Evolutionary conservation across 202 grass and related monocot genomes (phyloP), one percentile per base, ranked within the genome.

Genomic region (Dendrocalamus latiflorus): DNA sequence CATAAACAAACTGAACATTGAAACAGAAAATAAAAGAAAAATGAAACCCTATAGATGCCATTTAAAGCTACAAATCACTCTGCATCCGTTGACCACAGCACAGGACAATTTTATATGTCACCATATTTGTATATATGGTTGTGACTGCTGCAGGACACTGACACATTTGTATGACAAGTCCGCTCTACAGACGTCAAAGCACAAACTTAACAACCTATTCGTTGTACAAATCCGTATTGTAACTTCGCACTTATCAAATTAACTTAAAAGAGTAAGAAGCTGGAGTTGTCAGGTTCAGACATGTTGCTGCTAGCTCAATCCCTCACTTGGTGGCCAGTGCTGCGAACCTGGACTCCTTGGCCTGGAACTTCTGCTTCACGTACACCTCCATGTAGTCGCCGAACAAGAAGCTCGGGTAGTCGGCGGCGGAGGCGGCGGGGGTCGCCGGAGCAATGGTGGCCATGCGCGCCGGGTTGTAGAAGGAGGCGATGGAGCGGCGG

Each of bases 351-450:
- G 86, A 70, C 45, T 92, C 90, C 84, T 94, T 94, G 15, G 28
- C 37, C 74, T 24, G 30, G 55, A 92, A 94, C 90, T 97, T 97
- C 30, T 89, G 87, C 81, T 92, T 84, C 41, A 78, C 59, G 66
- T 94, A 97, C 65, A 97, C 90, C 47, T 88, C 75, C 94, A 97
- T 97, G 86, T 97, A 97, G 68, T 97, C 88, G 8, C 94, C 86
- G 74, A 92, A 94, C 22, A 81, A 54, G 80, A 89, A 97, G 66
- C 84, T 80, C 4, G 92, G 92, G 74, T 97, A 94, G 41, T 65
- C 70, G 26, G 14, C 24, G n/a, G 14, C 24, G 34, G 6, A 13
- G 54, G 26, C 6, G 24, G 38, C 61, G 1, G 68, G 54, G 8
- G 34, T 54, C 1, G 78, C 90, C 5, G 90, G 92, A 22, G 86